Evolutionary conservation across 2,329 filamentous ascomycete genomes (phyloP), one percentile per base, ranked within the genome.

Genomic region (Colletotrichum camelliae): DNA sequence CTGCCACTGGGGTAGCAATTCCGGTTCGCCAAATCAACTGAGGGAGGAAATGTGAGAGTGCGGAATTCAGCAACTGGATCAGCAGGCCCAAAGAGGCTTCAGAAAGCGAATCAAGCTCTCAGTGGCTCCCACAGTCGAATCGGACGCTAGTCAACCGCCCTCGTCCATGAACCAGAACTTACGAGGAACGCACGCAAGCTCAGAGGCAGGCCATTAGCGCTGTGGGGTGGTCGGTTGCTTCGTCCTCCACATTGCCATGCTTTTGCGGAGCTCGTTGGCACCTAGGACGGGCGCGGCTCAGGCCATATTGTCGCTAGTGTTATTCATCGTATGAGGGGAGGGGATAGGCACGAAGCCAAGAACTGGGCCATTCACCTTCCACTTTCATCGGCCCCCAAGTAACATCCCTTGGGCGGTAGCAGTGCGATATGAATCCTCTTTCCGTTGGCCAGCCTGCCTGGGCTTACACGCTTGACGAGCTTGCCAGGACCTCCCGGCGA

Each of bases 41-140:
- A 48, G 39, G 39, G 39, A 48, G 39, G 18, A n/a, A 48, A 5
- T 48, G 18, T 21, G 39, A 48, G 39, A 21, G 72, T 57, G 73
- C 73, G 73, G 73, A 75, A 75, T 62, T 64, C 69, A 68, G 13
- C 21, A 68, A 39, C 65, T 58, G 29, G 24, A 37, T 21, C 64
- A 57, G 57, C 37, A 16, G 29, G 64, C 77, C 75, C 64, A 70
- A 77, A 77, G 39, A 78, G 77, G 77, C 77, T 78, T 72, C 31
- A 48, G 33, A 77, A 77, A 78, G 77, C 77, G 77, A 78, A 78
- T 64, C 65, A 64, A 57, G 55, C 62, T 69, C 75, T 70, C 27
- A 77, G 64, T 78, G 77, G 77, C 68, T 77, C 67, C 62, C 60
- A 75, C 29, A 64, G 10, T 15, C 55, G 33, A 39, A 74, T 75